phyloP scores from a whole-genome alignment of 768 basidiomycete genomes.

The Lepiota brunneoincarnata region DNA sequence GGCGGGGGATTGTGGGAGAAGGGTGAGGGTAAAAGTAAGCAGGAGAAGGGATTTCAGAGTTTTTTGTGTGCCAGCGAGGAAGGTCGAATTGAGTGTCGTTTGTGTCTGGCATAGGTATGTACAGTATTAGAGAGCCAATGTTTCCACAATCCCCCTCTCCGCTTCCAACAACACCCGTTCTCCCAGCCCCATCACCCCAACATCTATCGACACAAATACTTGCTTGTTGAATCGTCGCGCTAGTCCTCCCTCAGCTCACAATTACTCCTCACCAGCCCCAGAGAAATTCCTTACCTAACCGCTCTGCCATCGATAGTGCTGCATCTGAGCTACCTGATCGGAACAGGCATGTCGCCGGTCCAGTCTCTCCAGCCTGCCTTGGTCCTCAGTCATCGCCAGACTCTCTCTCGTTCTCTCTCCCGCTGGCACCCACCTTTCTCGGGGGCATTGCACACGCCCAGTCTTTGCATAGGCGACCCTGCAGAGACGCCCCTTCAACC shows the following conservation, averaged over 20 bases:
- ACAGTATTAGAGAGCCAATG: conserved; percentile 24
- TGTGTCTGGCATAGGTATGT: conserved; percentile 57
- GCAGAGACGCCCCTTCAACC: conserved; percentile 43
- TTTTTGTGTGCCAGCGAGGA: conserved; percentile 67
- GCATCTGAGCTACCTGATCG: conserved; percentile 59
- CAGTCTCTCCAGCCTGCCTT: conserved; percentile 29
- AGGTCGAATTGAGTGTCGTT: conserved; percentile 80
- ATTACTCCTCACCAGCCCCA: conserved; percentile 15
- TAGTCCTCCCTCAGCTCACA: conserved; percentile 26
- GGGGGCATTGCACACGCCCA: conserved; percentile 86
- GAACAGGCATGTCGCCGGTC: conserved; percentile 62
- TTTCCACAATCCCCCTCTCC: conserved; percentile 58
- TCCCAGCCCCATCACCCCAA: conserved; percentile 44
- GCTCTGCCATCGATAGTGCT: conserved; percentile 72
- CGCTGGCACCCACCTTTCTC: conserved; percentile 27
- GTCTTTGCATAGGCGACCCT: conserved; percentile 63
- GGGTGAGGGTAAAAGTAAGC: conserved; percentile 54
- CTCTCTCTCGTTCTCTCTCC: conserved; percentile 13
- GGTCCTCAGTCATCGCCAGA: conserved; percentile 1
- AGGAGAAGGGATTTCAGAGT: conserved; percentile 44
- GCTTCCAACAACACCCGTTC: conserved; percentile 47
- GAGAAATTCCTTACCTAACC: conserved; percentile 59
- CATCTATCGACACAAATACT: conserved; percentile 73
- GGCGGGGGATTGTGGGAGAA: not conserved
- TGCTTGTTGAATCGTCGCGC: conserved; percentile 63